phyloP scores from a whole-genome alignment of 176 grass and related monocot genomes.

The Hordeum marinum region DNA sequence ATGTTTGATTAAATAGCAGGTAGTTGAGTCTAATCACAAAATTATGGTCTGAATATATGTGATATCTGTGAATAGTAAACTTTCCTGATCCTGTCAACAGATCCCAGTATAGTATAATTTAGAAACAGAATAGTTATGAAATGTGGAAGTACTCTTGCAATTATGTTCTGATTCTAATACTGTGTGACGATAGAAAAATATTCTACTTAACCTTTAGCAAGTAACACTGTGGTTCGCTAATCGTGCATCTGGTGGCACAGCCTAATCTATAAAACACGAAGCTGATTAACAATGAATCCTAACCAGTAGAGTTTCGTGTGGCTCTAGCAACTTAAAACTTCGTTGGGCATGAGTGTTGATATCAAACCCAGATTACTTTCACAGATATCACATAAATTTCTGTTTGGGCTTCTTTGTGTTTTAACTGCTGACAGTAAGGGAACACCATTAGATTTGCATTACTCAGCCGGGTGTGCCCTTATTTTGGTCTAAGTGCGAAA shows the following conservation, averaged over 20 bases:
- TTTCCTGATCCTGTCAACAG: not conserved
- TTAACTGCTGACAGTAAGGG: not conserved
- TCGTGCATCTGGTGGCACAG: not conserved
- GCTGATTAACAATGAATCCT: not conserved
- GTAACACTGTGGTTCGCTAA: constrained; percentile 7
- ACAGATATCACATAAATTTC: not conserved
- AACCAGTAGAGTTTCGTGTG: not conserved
- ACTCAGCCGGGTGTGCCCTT: not conserved
- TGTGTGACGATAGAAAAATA: not conserved
- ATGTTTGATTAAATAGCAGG: not conserved
- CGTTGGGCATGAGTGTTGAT: not conserved
- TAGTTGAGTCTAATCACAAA: not conserved
- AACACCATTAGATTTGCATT: not conserved
- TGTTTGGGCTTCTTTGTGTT: not conserved
- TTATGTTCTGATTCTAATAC: not conserved
- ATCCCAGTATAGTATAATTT: not conserved
- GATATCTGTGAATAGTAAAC: not conserved
- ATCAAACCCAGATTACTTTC: not conserved
- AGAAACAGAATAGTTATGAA: not conserved
- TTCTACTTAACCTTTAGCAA: constrained; percentile 7
- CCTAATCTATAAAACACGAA: not conserved
- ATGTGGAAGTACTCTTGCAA: not conserved
- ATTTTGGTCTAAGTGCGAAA: not conserved
- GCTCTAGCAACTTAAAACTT: not conserved
- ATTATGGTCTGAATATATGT: not conserved